These are phyloP conservation scores for Tritrichomonas musculus DNA, from an alignment of 208 protist species.

Conservation along the genomic window DNA sequence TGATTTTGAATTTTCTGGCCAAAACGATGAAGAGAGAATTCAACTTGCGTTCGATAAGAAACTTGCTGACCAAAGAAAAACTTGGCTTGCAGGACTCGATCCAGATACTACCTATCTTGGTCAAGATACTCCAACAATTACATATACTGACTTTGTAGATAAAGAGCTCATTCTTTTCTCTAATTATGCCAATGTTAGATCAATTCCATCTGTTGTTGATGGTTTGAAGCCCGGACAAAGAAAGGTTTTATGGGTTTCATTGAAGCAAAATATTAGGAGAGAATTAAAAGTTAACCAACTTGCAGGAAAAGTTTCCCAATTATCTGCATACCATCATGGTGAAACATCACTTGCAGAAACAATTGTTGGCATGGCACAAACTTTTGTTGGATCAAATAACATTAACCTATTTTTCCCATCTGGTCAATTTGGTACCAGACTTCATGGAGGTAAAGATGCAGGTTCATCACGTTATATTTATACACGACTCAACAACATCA, in stretches of 20 bases:
- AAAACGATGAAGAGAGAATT: conserved; percentile 78
- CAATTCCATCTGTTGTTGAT: conserved; percentile 85
- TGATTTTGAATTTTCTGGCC: conserved; percentile 73
- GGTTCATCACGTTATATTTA: conserved; percentile 97
- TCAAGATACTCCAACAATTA: conserved; percentile 4
- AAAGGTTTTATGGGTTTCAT: conserved; percentile 98
- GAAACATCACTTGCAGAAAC: conserved; percentile 88
- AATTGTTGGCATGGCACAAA: conserved; percentile 97
- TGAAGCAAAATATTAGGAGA: conserved; percentile 95
- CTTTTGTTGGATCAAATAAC: conserved; percentile 90
- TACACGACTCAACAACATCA: conserved; percentile 81
- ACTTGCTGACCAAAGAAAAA: conserved; percentile 89
- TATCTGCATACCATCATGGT: conserved; percentile 99
- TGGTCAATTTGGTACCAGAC: conserved; percentile 96
- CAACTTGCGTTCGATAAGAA: conserved; percentile 96
- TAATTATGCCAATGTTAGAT: conserved; percentile 70
- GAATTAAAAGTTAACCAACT: conserved; percentile 98
- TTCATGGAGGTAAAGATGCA: conserved; percentile 94
- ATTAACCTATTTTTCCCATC: conserved; percentile 87
- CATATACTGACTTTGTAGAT: conserved; percentile 45
- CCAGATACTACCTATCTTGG: conserved; percentile 32
- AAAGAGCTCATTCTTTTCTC: conserved; percentile 98
- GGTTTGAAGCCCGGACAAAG: conserved; percentile 98
- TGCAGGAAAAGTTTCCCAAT: conserved; percentile 95
- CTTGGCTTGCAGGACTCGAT: conserved; percentile 83